Base-by-base conservation (phyloP, 2,329 filamentous ascomycete species). In the Aspergillus sp. region DNA sequence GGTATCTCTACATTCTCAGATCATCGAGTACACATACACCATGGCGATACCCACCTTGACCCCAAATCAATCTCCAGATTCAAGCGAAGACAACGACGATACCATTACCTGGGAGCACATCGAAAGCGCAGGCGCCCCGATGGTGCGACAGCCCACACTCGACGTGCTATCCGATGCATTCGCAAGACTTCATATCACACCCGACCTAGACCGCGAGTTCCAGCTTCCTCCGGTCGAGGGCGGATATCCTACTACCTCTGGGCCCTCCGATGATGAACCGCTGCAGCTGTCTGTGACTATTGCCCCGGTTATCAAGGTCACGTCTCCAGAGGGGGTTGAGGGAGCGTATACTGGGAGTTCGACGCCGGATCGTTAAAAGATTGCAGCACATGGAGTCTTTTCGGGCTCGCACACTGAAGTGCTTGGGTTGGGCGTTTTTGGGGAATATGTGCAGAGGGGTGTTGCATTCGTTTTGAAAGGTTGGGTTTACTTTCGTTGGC, bases 91-190 rank as follows among this genome's bases (percentile, higher is more conserved):
- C 31, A 43, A 67, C 53, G 46, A 63, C 34, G 54, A 66, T 22
- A 17, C 49, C 25, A 13, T 60, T 15, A 52, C 60, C 19, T 69
- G 62, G 66, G 66, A 61, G 46, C 63, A 67, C 3, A 23, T 63
- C 7, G 64, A 66, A 53, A 48, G 62, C 9, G 9, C 34, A n/a
- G 15, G n/a, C n/a, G 15, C 54, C 48, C 7, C 15, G 4, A 25
- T 30, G 15, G 19, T 23, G 31, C 38, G 8, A 57, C 17, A 47
- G 41, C 41, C 43, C 2, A 19, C 23, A 8, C 22, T 50, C 5
- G 43, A 41, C 3, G 17, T 31, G 15, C 15, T 57, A 30, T n/a
- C 55, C 11, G 55, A 52, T 17, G 31, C 47, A 6, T 46, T 57
- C 25, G 30, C 55, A 43, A 43, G 48, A 17, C 55, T 57, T 7